Evolutionary conservation across 1,284 basidiomycete species (phyloP), one percentile per base, ranked within the genome.

Genomic region (Pholiota adiposa): DNA sequence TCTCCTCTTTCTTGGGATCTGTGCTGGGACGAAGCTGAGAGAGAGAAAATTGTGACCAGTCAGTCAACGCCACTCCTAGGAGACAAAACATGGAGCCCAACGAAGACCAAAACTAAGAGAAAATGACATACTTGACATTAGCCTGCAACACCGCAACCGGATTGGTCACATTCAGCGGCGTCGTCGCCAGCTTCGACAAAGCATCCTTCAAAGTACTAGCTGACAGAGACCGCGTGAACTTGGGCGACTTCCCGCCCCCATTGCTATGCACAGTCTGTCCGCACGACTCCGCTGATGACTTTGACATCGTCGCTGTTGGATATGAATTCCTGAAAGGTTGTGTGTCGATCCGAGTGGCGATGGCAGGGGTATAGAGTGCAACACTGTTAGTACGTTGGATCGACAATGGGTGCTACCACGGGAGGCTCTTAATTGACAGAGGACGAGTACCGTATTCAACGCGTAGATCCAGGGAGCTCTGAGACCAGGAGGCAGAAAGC

Each of bases 1-100:
- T 66, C 95, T 82, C 62, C 95, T 82, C 71, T 87, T 87, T 59
- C 86, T 80, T n/a, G 92, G 92, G 64, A 94, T 86, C 69, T 83
- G 82, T 12, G 87, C 80, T 0, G 90, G 90, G 3, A 85, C 90
- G 66, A 90, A 92, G 54, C 90, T 92, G 62, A 41, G 38, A 29
- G 59, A 40, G 43, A 53, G 21, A 52, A 58, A 33, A 29, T 61
- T 31, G 36, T 29, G 25, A 54, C 11, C 25, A 29, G 34, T 49
- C 25, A 54, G 25, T 36, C 21, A 23, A 21, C 29, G 11, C 18
- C 33, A 5, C 25, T 38, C n/a, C n/a, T n/a, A n/a, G n/a, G n/a
- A n/a, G n/a, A n/a, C n/a, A n/a, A 16, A 29, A 38, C 29, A 50
- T 19, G 16, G n/a, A n/a, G n/a, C n/a, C n/a, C 55, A 48, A 43